Evolutionary conservation across 768 basidiomycete genomes (phyloP), one percentile per base, ranked within the genome.

Genomic region (Obba rivulosa): DNA sequence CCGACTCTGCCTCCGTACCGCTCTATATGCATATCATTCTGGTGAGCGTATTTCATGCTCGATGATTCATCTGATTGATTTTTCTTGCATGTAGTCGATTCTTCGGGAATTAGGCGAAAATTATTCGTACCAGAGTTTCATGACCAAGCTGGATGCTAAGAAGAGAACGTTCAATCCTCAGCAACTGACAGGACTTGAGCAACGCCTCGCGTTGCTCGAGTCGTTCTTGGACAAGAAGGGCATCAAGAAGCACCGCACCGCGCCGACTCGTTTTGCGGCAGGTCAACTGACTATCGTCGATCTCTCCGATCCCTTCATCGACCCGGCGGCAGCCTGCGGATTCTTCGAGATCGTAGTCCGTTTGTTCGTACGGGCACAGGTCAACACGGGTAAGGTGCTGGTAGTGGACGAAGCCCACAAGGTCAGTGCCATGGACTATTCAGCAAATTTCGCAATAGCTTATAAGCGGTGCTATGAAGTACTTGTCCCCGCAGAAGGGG

Each of bases 361-460:
- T 34, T 57, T 84, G 1, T 88, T 87, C 54, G 73, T 84, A 10
- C 72, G 85, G 22, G 73, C 80, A 1, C 66, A 79, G 1, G 72
- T 83, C 2, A 70, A 64, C 3, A 81, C 80, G 0, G 85, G 84
- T 4, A 87, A 86, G 48, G 76, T 85, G 1, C 71, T 85, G 2
- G 74, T 88, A 0, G 80, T 87, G 0, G 85, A 88, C 40, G 86
- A 88, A 50, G 85, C 86, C 0, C 85, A 88, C 54, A 87, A 87
- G 59, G 85, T 81, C 45, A 31, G 65, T 49, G n/a, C 38, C 28
- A 14, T 45, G 8, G 13, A 28, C 37, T 43, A 23, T 43, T 41
- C 25, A 41, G 18, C 23, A 9, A 9, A 11, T 22, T 20, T 9
- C 21, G 18, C 18, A n/a, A n/a, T n/a, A n/a, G n/a, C n/a, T n/a